Evolutionary conservation across 208 protist genomes (phyloP).

Genomic region (Leishmania aethiopica): DNA sequence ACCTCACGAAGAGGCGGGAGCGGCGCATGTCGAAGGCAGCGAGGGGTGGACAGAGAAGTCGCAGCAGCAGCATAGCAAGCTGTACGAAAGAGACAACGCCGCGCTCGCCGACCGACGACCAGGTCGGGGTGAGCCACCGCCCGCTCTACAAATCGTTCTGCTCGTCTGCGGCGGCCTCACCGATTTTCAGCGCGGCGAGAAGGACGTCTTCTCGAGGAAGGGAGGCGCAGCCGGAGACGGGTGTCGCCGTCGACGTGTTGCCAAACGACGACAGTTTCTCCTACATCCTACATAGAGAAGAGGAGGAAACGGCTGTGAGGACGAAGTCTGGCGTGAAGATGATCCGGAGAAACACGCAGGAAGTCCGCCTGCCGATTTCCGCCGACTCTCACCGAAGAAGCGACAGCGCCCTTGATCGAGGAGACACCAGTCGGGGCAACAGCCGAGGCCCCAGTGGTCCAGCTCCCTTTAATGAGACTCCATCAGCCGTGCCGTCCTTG

Average conservation of each 20-base stretch:
- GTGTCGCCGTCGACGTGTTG: not conserved
- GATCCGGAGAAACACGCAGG: not conserved
- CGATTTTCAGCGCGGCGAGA: not conserved
- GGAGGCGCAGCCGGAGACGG: not conserved
- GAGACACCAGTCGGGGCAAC: not conserved
- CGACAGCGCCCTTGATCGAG: not conserved
- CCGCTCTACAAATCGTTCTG: not conserved
- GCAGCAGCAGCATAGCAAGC: not conserved
- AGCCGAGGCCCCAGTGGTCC: not conserved
- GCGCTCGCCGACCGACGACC: not conserved
- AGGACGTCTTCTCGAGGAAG: not conserved
- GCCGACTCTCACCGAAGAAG: not conserved
- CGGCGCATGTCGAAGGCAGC: constrained; percentile 1
- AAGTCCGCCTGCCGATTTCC: not conserved
- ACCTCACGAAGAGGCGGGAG: not conserved
- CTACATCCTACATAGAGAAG: not conserved
- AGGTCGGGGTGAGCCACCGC: not conserved
- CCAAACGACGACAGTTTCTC: not conserved
- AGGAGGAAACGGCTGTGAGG: not conserved
- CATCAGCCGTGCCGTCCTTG: not conserved
- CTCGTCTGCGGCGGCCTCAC: not conserved
- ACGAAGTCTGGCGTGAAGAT: not conserved
- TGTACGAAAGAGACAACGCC: not conserved
- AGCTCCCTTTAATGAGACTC: not conserved
- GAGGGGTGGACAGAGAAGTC: not conserved